A percentile compares a stretch with the other conserved stretches of the same genome.
These are phyloP conservation scores for Adansonia madagascariensis DNA, from an alignment of 441 rosid species.

Conservation along the genomic window DNA sequence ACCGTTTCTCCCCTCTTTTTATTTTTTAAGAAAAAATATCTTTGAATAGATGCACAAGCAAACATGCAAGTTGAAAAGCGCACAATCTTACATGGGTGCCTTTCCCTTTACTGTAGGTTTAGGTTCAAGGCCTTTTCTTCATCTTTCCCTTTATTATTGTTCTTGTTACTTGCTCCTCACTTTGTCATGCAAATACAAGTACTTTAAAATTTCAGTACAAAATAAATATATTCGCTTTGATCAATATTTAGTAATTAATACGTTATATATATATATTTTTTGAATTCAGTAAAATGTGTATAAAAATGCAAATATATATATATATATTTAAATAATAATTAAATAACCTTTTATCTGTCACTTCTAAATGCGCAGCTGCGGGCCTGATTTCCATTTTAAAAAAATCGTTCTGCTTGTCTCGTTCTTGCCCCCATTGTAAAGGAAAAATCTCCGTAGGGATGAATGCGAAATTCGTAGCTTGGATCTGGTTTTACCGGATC, in stretches of 20 bases:
- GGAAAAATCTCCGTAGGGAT: no score
- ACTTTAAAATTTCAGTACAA: background rate
- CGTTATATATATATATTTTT: no score
- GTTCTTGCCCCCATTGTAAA: no score
- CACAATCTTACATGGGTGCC: background rate
- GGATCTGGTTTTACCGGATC: no score
- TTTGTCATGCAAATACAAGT: background rate
- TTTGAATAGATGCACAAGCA: background rate
- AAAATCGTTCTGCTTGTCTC: background rate
- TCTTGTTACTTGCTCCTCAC: background rate
- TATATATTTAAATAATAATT: no score
- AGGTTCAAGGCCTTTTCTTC: background rate
- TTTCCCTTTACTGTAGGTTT: background rate
- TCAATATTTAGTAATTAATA: no score
- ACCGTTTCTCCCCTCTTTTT: background rate
- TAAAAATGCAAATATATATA: no score
- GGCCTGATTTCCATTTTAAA: background rate
- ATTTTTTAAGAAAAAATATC: background rate
- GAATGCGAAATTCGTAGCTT: no score
- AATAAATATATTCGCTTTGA: no score
- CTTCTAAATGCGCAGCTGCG: no score
- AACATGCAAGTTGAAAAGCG: background rate
- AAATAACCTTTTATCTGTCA: no score
- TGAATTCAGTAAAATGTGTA: no score
- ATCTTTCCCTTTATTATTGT: background rate